A percentile compares a stretch with the other conserved stretches of the same genome.
phyloP scores from a whole-genome alignment of 2,329 filamentous ascomycete species.

The Mycosphaerella arachidis region DNA sequence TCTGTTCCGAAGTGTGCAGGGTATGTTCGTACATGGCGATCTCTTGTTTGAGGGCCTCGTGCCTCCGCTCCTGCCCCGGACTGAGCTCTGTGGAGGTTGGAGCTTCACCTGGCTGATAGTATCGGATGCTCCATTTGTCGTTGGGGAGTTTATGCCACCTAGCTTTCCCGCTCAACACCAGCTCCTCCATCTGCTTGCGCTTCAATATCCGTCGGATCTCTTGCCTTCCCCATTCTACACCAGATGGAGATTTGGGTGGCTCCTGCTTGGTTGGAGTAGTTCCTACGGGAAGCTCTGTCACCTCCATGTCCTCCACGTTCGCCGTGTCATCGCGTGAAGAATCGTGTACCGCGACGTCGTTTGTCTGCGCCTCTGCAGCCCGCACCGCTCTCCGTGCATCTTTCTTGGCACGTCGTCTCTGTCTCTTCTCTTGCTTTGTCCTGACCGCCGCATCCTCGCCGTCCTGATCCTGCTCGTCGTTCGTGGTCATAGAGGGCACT shows the following conservation, averaged over 20 bases:
- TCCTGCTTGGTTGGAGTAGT: not conserved
- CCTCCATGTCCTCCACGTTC: not conserved
- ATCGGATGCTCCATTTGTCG: slow-evolving; percentile 6
- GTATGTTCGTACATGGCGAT: not conserved
- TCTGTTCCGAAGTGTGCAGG: not conserved
- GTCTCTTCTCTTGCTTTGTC: not conserved
- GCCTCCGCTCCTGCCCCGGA: not conserved
- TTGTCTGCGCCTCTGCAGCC: not conserved
- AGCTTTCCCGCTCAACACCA: not conserved
- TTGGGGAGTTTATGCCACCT: slow-evolving; percentile 1
- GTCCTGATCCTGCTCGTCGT: not conserved
- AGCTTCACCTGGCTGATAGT: slow-evolving; percentile 2
- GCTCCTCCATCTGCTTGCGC: slow-evolving; percentile 5
- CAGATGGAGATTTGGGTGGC: not conserved
- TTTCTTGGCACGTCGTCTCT: not conserved
- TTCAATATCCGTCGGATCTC: slow-evolving; percentile 2
- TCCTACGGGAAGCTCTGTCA: not conserved
- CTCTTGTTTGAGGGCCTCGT: not conserved
- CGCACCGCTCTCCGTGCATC: not conserved
- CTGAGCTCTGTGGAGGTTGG: not conserved
- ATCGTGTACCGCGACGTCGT: not conserved
- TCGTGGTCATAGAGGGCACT: not conserved
- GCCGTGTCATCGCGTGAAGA: not conserved
- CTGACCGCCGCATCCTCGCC: not conserved
- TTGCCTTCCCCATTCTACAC: not conserved